Evolutionary conservation across 768 basidiomycete species (phyloP), one percentile per base, ranked within the genome.

Genomic region (Royoungia palumana): DNA sequence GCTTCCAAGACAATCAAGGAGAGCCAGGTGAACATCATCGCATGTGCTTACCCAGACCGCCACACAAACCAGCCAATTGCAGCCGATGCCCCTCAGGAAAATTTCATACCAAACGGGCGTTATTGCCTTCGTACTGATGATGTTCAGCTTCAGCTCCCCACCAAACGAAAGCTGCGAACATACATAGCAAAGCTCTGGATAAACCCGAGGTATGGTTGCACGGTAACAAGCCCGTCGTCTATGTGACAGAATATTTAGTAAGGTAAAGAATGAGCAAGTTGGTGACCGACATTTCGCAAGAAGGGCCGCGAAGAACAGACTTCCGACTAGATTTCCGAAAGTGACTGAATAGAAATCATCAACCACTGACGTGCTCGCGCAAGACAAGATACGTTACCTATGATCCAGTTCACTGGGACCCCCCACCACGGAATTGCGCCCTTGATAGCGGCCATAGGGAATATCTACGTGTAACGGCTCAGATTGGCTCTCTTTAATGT

Each of bases 41-140:
- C 3, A 20, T 32, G 20, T 17, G 65, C 83, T 24, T 47, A 85
- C 86, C 85, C 86, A 88, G 47, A 88, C 71, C 2, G 85, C 86
- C 6, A 87, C 66, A 51, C 76, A 84, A 32, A 88, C 86, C 1
- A 88, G 72, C 85, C 84, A 88, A 55, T 88, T 88, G 55, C 86
- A 88, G 6, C 78, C 86, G 53, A 88, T 85, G 0, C 85, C 86
- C 14, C 85, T 72, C 17, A 88, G 66, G 67, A 88, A 81, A 32
- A 88, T 82, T 60, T 88, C 80, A 61, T 86, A 73, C 85, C 85
- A 88, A 27, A 74, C 65, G 2, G 86, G 86, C 11, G 80, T 78
- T 1, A 67, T 67, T 1, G 85, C 85, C 60, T 87, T 88, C 34
- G 77, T 62, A 39, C 85, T 87, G 16, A 28, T 16, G 40, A 14